phyloP scores from a whole-genome alignment of 1,284 basidiomycete genomes.

The Ceratobasidium sp. region DNA sequence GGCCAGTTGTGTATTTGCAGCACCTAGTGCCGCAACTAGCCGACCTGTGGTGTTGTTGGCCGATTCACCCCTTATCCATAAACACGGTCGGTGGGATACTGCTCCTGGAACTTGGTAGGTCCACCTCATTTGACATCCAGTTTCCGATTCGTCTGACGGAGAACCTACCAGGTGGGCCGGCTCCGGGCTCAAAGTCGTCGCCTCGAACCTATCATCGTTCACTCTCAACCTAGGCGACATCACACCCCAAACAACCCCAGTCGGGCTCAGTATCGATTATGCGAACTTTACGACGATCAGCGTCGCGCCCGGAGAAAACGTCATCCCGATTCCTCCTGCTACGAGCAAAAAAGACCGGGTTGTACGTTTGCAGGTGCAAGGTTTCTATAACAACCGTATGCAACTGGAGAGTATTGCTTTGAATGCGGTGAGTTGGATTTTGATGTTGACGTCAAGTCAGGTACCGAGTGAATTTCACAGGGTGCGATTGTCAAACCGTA shows the following conservation, averaged over 20 bases:
- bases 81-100: slow-evolving; percentile 56
- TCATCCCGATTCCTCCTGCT: slow-evolving; percentile 58
- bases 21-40: neutral
- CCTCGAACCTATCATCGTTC: slow-evolving; percentile 62
- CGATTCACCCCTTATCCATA: slow-evolving; percentile 17
- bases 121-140: slow-evolving; percentile 38
- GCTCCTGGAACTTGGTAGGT: slow-evolving; percentile 61
- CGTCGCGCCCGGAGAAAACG: slow-evolving; percentile 63
- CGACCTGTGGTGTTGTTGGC: slow-evolving; percentile 14
- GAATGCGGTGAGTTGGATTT: slow-evolving; percentile 59
- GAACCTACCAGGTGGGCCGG: slow-evolving; percentile 59
- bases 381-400: slow-evolving; percentile 70
- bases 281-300: slow-evolving; percentile 64
- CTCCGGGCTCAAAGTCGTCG: slow-evolving; percentile 67
- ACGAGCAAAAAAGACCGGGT: slow-evolving; percentile 53
- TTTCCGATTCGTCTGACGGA: neutral
- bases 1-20: neutral
- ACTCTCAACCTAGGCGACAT: slow-evolving; percentile 64
- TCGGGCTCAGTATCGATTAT: slow-evolving; percentile 66
- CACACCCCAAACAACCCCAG: slow-evolving; percentile 64
- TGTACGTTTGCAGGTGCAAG: slow-evolving; percentile 65
- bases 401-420: slow-evolving; percentile 64
- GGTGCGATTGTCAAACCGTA: slow-evolving; percentile 64
- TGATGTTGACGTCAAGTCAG: neutral
- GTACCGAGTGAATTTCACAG: slow-evolving; percentile 52